Base-by-base conservation (phyloP, 768 basidiomycete genomes). In the Boletus eberwhitei region DNA sequence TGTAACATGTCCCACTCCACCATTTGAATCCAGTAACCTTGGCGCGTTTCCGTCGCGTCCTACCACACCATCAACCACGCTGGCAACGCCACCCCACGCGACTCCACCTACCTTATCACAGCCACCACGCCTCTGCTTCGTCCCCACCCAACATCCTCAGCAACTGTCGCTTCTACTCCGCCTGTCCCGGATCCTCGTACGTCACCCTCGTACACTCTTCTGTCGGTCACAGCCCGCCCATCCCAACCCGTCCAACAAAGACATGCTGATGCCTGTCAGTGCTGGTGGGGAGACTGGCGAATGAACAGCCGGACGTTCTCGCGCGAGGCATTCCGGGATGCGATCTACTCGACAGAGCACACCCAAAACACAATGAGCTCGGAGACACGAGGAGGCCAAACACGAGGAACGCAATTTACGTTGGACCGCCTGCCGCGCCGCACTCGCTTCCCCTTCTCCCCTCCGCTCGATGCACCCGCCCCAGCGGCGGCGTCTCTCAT, bases 101-200 rank as follows among this genome's bases (percentile, higher is more conserved):
- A 19, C 26, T 1, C 43, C 26, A 31, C 29, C 29, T 8, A 17
- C 21, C 16, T 24, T 8, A 8, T 35, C 11, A 16, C 46, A n/a
- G 5, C 9, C 1, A 24, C 22, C 5, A n/a, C n/a, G n/a, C n/a
- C n/a, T n/a, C n/a, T n/a, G n/a, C 17, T 2, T 50, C 65, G 32
- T 59, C 61, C 50, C 59, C 64, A 8, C 62, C 72, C 59, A 88
- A 63, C 61, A 89, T 67, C 50, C 69, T 76, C 78, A 86, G 76
- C 59, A 88, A 63, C 64, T 79, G 74, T 55, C 76, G 72, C 67
- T 79, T 79, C 68, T 86, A 85, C 44, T 79, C 80, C 38, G 72
- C 67, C 71, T 87, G 83, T 21, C 70, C 79, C 3, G 86, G 85
- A 68, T 89, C 87, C 64, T 86, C 85, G 58, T 88, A 90, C 53